Percentiles rank a stretch among this genome's conserved stretches.
Evolutionary conservation across 202 grass and related monocot genomes (phyloP).

Genomic region (Zizania palustris): DNA sequence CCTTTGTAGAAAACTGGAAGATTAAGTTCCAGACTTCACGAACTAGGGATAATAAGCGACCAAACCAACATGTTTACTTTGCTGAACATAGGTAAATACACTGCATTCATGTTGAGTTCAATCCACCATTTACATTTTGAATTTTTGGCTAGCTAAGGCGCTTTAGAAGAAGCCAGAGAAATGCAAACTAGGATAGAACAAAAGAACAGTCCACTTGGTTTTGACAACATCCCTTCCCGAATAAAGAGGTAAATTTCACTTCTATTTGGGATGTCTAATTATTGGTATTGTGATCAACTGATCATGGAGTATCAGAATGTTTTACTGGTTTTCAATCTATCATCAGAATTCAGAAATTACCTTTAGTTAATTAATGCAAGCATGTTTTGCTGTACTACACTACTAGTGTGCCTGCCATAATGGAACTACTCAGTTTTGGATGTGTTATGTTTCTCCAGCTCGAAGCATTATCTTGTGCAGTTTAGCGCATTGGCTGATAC

Average conservation of each 20-base stretch:
- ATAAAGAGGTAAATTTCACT: slow-evolving; percentile 70
- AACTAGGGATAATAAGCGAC: slow-evolving; percentile 64
- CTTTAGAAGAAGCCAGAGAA: slow-evolving; percentile 81
- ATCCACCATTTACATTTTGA: background rate
- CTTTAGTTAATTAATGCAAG: background rate
- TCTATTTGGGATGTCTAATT: slow-evolving; percentile 8
- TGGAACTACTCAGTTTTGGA: background rate
- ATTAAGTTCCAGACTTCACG: slow-evolving; percentile 77
- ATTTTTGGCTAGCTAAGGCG: background rate
- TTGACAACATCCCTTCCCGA: slow-evolving; percentile 59
- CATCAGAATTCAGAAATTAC: slow-evolving; percentile 3
- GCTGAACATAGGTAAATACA: slow-evolving; percentile 72
- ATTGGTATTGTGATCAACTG: slow-evolving; percentile 1
- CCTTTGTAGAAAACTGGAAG: slow-evolving; percentile 80
- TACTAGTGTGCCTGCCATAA: background rate
- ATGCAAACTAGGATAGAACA: slow-evolving; percentile 62
- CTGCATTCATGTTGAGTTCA: slow-evolving; percentile 36
- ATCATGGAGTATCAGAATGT: background rate
- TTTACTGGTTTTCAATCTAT: background rate
- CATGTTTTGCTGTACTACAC: background rate
- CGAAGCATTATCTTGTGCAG: slow-evolving; percentile 21
- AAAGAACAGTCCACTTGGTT: slow-evolving; percentile 45
- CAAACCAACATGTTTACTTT: slow-evolving; percentile 89
- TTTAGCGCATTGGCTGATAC: slow-evolving; percentile 31
- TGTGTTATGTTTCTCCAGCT: slow-evolving; percentile 21